Evolutionary conservation across 176 grass and related monocot species (phyloP).

Genomic region (Oryza rufipogon): DNA sequence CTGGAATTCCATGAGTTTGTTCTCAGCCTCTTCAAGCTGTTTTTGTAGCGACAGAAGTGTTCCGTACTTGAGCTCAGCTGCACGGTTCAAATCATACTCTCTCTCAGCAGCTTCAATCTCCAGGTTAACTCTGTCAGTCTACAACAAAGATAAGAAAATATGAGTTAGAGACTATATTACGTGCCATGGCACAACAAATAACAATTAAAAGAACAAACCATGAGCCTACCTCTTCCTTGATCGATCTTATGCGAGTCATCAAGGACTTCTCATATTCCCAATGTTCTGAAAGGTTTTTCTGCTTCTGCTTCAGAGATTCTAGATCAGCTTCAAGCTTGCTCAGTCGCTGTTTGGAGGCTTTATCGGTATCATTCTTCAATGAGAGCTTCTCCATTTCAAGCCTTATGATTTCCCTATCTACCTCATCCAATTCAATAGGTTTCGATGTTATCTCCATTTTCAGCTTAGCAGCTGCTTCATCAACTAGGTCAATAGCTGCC

Average conservation of each 20-base stretch:
- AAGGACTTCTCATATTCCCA: constrained; percentile 95
- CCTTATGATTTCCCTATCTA: constrained; percentile 88
- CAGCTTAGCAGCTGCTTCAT: constrained; percentile 91
- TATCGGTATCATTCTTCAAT: constrained; percentile 87
- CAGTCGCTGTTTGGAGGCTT: constrained; percentile 85
- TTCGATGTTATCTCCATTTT: constrained; percentile 99
- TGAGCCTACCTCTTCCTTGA: constrained; percentile 86
- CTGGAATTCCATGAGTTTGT: constrained; percentile 84
- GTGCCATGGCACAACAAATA: background rate
- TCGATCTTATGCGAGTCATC: constrained; percentile 79
- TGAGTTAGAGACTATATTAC: constrained; percentile 24
- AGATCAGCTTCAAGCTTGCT: constrained; percentile 87
- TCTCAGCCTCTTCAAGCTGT: constrained; percentile 83
- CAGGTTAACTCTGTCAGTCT: constrained; percentile 95
- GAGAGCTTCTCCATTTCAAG: constrained; percentile 98
- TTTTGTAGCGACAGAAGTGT: constrained; percentile 79
- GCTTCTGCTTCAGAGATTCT: constrained; percentile 81
- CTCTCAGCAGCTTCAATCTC: constrained; percentile 95
- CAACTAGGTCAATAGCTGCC: constrained; percentile 98
- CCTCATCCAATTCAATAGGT: constrained; percentile 90
- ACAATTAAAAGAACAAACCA: constrained; percentile 34
- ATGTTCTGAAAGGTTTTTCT: constrained; percentile 71
- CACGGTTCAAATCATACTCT: constrained; percentile 85
- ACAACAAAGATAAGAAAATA: constrained; percentile 32
- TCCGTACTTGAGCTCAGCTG: constrained; percentile 91